A percentile compares a stretch with the other conserved stretches of the same genome.
These are phyloP conservation scores for Leishmania gerbilli DNA, from an alignment of 208 protist genomes.

Conservation along the genomic window DNA sequence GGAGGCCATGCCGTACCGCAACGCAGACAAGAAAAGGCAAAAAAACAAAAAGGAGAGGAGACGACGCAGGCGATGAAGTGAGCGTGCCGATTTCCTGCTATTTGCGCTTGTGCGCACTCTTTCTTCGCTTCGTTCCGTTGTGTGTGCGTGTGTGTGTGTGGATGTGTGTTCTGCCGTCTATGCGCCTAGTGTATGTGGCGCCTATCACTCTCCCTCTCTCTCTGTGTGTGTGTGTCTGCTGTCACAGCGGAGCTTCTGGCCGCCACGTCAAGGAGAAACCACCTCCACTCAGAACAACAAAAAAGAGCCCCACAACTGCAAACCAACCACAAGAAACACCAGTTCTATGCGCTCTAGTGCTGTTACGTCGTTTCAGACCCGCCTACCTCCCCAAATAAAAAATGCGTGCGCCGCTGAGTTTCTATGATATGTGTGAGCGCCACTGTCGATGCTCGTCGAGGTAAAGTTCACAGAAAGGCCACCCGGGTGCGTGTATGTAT, in stretches of 20 bases:
- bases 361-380: not conserved
- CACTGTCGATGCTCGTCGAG: not conserved
- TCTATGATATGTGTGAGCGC: not conserved
- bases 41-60: not conserved
- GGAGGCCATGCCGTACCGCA: constrained; percentile 8
- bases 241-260: not conserved
- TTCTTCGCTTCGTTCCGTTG: not conserved
- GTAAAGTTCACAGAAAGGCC: not conserved
- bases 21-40: not conserved
- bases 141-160: not conserved
- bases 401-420: not conserved
- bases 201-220: not conserved
- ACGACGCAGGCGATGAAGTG: not conserved
- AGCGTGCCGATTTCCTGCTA: not conserved
- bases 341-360: not conserved
- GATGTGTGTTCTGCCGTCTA: not conserved
- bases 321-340: not conserved
- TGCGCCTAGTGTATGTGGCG: no score
- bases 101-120: not conserved
- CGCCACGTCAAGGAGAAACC: not conserved
- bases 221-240: not conserved
- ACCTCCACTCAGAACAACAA: not conserved
- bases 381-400: not conserved
- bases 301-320: not conserved
- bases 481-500: not conserved